These are phyloP conservation scores for Golubevia sp. DNA, from an alignment of 1,284 basidiomycete species.

Conservation along the genomic window DNA sequence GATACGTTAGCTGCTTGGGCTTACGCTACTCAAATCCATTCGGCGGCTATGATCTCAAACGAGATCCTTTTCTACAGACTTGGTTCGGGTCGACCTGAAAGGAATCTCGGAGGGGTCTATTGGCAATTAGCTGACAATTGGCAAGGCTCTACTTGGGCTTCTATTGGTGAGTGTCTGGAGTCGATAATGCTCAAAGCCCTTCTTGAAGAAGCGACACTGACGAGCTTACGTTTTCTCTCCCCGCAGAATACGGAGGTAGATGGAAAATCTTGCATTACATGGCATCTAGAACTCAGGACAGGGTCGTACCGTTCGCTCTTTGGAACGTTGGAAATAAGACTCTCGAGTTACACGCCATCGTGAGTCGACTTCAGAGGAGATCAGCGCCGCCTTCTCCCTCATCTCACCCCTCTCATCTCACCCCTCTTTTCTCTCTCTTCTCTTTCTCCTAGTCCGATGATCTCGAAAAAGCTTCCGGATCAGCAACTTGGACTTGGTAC, in stretches of 20 bases:
- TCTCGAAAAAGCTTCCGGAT: background rate
- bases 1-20: slow-evolving; percentile 16
- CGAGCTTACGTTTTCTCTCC: background rate
- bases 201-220: background rate
- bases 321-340: slow-evolving; percentile 8
- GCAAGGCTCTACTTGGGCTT: slow-evolving; percentile 21
- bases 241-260: slow-evolving; percentile 17
- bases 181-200: background rate
- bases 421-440: background rate
- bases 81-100: slow-evolving; percentile 68
- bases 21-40: slow-evolving; percentile 30
- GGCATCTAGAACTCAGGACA: slow-evolving; percentile 12
- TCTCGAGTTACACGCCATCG: slow-evolving; percentile 11
- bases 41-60: slow-evolving; percentile 53
- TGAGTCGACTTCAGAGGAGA: too few relatives aligned
- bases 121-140: slow-evolving; percentile 65
- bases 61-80: slow-evolving; percentile 70
- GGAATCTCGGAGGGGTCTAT: slow-evolving; percentile 70
- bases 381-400: background rate
- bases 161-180: background rate
- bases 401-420: too few relatives aligned
- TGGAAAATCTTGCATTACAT: slow-evolving; percentile 28
- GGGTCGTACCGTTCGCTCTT: slow-evolving; percentile 6
- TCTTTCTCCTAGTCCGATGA: slow-evolving; percentile 5
- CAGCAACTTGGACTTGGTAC: slow-evolving; percentile 10